phyloP scores from a whole-genome alignment of 106 monocot genomes.

The Platanthera guangdongensis region DNA sequence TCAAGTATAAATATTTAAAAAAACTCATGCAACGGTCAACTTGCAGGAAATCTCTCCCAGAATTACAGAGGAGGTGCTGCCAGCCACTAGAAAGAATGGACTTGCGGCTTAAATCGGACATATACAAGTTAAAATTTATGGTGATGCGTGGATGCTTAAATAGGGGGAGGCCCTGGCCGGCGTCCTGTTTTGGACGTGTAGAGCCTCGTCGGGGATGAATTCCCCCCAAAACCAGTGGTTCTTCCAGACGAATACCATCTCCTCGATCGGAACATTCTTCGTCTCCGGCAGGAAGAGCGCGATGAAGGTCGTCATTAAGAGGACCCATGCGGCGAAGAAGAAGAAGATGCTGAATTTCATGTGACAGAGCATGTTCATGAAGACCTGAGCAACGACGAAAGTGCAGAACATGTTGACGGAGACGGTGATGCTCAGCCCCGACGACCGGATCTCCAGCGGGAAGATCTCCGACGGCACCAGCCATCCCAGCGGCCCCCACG shows the following conservation, averaged over 20 bases:
- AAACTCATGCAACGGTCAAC: too few species aligned
- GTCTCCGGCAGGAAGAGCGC: conserved; percentile 42
- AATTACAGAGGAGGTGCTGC: too few species aligned
- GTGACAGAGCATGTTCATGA: conserved; percentile 23
- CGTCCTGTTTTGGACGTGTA: conserved; percentile 1
- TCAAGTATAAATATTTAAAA: too few species aligned
- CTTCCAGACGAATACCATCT: conserved; percentile 35
- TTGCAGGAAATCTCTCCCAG: too few species aligned
- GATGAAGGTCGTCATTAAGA: conserved; percentile 23
- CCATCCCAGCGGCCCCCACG: conserved; percentile 30
- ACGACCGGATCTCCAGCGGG: conserved; percentile 24
- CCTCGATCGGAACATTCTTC: conserved; percentile 56
- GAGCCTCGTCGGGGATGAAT: conserved; percentile 5
- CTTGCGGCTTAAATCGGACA: too few species aligned
- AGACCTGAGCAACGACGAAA: conserved; percentile 23
- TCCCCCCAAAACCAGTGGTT: conserved; percentile 21
- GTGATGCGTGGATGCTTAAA: too few species aligned
- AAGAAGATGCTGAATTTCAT: conserved; percentile 29
- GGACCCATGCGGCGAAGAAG: conserved; percentile 26
- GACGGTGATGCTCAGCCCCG: conserved; percentile 24
- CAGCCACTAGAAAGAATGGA: too few species aligned
- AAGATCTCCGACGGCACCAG: conserved; percentile 22
- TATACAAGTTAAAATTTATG: too few species aligned
- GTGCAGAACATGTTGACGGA: conserved; percentile 28
- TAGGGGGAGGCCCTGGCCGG: too few species aligned